Conservation (phyloP, 352 stramenopile species). For the Elongisporangium undulatum region DNA sequence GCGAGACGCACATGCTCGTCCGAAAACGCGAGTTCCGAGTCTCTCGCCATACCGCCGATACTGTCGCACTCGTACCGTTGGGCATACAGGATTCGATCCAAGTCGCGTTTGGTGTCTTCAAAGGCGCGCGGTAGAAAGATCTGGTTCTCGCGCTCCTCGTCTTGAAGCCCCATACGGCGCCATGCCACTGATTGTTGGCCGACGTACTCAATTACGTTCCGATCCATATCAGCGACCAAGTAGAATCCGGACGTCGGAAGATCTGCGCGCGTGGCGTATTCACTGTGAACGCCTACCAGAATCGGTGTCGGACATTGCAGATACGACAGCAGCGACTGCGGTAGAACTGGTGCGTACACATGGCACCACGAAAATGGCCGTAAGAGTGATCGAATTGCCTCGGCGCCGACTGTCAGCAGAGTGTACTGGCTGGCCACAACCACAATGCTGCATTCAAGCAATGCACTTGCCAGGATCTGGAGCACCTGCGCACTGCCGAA, state of each 20-base stretch:
- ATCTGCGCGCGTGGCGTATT: constrained; percentile 50
- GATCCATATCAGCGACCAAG: constrained; percentile 69
- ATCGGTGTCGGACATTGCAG: constrained; percentile 89
- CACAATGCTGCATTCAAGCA: constrained; percentile 87
- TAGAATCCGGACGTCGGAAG: constrained; percentile 68
- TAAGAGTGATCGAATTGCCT: constrained; percentile 81
- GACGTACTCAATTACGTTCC: constrained; percentile 66
- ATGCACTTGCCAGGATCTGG: constrained; percentile 73
- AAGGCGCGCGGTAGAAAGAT: constrained; percentile 58
- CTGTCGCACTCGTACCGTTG: constrained; percentile 29
- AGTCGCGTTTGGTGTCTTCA: constrained; percentile 40
- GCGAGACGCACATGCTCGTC: constrained; percentile 53
- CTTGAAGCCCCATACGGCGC: constrained; percentile 46
- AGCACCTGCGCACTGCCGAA: constrained; percentile 65
- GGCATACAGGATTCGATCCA: constrained; percentile 53
- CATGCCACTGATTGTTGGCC: constrained; percentile 49
- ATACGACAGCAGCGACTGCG: constrained; percentile 80
- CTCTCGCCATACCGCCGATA: constrained; percentile 20
- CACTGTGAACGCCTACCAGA: constrained; percentile 80
- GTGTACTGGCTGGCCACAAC: constrained; percentile 83
- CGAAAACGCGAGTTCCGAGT: constrained; percentile 2
- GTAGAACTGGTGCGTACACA: constrained; percentile 85
- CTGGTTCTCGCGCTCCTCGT: constrained; percentile 21
- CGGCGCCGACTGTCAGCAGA: constrained; percentile 73
- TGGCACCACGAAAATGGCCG: constrained; percentile 89